Evolutionary conservation across 2,329 filamentous ascomycete species (phyloP).

Genomic region (Dactylellina haptotyla): DNA sequence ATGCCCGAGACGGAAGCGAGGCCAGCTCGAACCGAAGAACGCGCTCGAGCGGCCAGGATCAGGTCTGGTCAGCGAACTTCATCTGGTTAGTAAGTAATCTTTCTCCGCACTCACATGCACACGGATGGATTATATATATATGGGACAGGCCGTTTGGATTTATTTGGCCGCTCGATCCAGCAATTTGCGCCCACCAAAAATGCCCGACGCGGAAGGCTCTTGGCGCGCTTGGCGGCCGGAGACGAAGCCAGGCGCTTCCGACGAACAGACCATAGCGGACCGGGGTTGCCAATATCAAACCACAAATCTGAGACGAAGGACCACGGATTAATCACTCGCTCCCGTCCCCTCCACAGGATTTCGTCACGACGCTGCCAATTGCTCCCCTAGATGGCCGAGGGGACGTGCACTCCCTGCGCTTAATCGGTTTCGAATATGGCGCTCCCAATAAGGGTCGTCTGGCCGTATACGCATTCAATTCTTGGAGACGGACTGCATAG

Average conservation of each 20-base stretch:
- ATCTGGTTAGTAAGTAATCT: too few relatives aligned
- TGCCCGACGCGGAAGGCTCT: conserved; percentile 8
- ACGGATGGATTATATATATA: too few relatives aligned
- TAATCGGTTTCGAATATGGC: not conserved
- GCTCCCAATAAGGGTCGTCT: not conserved
- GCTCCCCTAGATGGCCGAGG: not conserved
- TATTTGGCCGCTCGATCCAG: too few relatives aligned
- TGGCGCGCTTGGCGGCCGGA: conserved; percentile 45
- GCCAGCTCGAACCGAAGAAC: conserved; percentile 11
- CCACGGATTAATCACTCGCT: conserved; percentile 8
- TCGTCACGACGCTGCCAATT: not conserved
- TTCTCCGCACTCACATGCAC: not conserved
- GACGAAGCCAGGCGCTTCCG: conserved; percentile 44
- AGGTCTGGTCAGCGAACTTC: not conserved
- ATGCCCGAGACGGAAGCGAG: conserved; percentile 24
- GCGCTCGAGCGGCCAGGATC: not conserved
- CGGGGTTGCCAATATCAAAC: conserved; percentile 19
- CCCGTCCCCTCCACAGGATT: not conserved
- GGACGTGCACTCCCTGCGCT: not conserved
- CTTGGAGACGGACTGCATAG: not conserved
- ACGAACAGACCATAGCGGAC: conserved; percentile 13
- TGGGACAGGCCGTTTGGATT: too few relatives aligned
- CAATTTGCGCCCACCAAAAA: too few relatives aligned
- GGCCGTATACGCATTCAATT: not conserved
- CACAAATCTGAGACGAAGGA: conserved; percentile 37